phyloP scores from a whole-genome alignment of 305 asterid genomes.

The Lippia alba region DNA sequence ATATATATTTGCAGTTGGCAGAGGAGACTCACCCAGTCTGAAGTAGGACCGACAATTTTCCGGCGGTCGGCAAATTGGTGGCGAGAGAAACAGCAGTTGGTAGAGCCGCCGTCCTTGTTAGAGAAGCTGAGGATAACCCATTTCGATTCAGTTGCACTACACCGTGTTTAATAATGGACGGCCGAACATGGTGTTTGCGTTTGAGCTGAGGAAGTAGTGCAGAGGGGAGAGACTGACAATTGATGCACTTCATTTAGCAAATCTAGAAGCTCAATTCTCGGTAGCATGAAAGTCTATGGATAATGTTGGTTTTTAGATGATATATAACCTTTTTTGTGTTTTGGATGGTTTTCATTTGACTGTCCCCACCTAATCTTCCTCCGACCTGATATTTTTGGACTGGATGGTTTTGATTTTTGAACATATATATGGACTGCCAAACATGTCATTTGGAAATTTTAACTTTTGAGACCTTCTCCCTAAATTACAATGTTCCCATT shows the following conservation, averaged over 20 bases:
- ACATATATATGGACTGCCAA: no score
- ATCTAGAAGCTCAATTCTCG: no score
- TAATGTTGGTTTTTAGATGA: no score
- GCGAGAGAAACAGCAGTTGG: conserved; percentile 39
- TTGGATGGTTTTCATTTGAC: no score
- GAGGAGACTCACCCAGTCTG: conserved; percentile 41
- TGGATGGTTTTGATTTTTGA: no score
- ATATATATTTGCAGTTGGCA: neutral
- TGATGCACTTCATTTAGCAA: conserved; percentile 44
- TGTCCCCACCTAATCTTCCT: no score
- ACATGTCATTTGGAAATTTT: no score
- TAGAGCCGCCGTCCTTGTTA: conserved; percentile 18
- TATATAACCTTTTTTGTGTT: no score
- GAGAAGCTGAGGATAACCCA: neutral
- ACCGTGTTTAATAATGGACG: conserved; percentile 20
- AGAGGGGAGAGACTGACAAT: conserved; percentile 27
- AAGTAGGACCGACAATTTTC: conserved; percentile 52
- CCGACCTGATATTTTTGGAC: no score
- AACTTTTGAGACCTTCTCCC: no score
- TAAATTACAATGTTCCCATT: no score
- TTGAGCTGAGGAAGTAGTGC: conserved; percentile 10
- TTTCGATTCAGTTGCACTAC: conserved; percentile 3
- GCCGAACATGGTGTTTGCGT: conserved; percentile 13
- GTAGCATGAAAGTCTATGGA: no score
- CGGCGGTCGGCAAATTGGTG: conserved; percentile 38